Evolutionary conservation across 2,329 filamentous ascomycete genomes (phyloP).

Genomic region (Fusarium odoratissimum): DNA sequence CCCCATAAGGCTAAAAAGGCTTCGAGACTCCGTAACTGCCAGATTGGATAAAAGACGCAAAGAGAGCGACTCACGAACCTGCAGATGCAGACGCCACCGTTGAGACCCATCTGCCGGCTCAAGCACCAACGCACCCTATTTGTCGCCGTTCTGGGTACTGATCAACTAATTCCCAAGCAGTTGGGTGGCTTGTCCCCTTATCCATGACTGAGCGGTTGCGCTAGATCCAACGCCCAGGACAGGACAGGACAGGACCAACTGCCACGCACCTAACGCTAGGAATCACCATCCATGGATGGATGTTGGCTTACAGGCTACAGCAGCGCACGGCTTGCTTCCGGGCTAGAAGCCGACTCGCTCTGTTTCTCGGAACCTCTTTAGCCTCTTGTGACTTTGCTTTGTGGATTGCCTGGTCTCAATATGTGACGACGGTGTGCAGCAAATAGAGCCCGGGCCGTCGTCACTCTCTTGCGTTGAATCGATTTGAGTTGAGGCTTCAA

Average conservation of each 20-base stretch:
- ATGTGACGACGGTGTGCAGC: slow-evolving; percentile 35
- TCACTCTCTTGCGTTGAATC: slow-evolving; percentile 22
- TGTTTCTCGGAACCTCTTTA: slow-evolving; percentile 3
- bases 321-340: slow-evolving; percentile 23
- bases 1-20: slow-evolving; percentile 22
- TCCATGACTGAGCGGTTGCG: slow-evolving; percentile 26
- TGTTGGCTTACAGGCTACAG: slow-evolving; percentile 22
- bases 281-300: neutral
- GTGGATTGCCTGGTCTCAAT: slow-evolving; percentile 21
- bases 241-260: neutral
- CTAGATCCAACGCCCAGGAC: slow-evolving; percentile 36
- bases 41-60: slow-evolving; percentile 34
- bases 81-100: slow-evolving; percentile 36
- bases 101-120: slow-evolving; percentile 28
- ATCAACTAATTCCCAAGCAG: slow-evolving; percentile 35
- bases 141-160: slow-evolving; percentile 39
- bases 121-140: slow-evolving; percentile 27
- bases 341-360: slow-evolving; percentile 33
- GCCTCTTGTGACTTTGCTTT: neutral
- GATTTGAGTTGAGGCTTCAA: slow-evolving; percentile 25
- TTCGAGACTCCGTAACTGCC: slow-evolving; percentile 23
- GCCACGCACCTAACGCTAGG: slow-evolving; percentile 32
- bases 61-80: slow-evolving; percentile 29
- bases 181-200: slow-evolving; percentile 33
- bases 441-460: slow-evolving; percentile 24